A percentile compares a stretch with the other conserved stretches of the same genome.
These are phyloP conservation scores for Xenoacremonium recifei DNA, from an alignment of 2,329 filamentous ascomycete genomes.

Conservation along the genomic window DNA sequence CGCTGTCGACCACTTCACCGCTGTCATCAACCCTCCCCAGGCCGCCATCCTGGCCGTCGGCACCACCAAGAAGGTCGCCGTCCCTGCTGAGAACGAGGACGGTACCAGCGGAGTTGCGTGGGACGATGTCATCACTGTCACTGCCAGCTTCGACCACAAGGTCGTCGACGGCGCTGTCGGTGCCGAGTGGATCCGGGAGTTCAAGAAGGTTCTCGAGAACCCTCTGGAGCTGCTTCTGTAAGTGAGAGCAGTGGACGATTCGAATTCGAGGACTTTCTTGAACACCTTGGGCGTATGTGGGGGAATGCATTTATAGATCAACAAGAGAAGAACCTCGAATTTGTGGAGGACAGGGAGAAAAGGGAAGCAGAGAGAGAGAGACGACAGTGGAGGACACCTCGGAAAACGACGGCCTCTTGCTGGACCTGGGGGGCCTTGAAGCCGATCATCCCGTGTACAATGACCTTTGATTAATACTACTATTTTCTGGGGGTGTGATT, in stretches of 20 bases:
- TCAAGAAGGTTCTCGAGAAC: constrained; percentile 98
- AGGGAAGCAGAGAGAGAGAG: constrained; percentile 5
- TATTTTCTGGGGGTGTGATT: constrained; percentile 29
- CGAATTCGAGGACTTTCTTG: constrained; percentile 4
- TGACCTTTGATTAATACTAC: constrained; percentile 43
- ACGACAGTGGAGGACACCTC: too few species aligned
- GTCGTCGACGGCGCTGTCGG: constrained; percentile 95
- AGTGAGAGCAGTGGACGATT: constrained; percentile 21
- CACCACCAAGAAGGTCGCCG: constrained; percentile 91
- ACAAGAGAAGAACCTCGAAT: constrained; percentile 8
- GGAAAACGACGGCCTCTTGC: constrained; percentile 12
- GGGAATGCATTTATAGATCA: constrained; percentile 24
- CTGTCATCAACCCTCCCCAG: constrained; percentile 98
- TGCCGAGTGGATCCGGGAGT: constrained; percentile 92
- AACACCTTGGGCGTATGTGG: constrained; percentile 2
- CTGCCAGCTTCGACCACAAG: constrained; percentile 97
- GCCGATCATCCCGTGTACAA: constrained; percentile 39
- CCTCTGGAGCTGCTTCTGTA: constrained; percentile 92
- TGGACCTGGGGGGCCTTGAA: constrained; percentile 22
- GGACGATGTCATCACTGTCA: constrained; percentile 97
- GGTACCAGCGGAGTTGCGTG: constrained; percentile 74
- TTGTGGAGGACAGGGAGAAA: constrained; percentile 7
- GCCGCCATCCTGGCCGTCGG: constrained; percentile 93
- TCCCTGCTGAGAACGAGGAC: constrained; percentile 82
- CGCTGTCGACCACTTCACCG: constrained; percentile 94